Conservation (phyloP, 805 yeast species). For the Scheffersomyces spartinae region DNA sequence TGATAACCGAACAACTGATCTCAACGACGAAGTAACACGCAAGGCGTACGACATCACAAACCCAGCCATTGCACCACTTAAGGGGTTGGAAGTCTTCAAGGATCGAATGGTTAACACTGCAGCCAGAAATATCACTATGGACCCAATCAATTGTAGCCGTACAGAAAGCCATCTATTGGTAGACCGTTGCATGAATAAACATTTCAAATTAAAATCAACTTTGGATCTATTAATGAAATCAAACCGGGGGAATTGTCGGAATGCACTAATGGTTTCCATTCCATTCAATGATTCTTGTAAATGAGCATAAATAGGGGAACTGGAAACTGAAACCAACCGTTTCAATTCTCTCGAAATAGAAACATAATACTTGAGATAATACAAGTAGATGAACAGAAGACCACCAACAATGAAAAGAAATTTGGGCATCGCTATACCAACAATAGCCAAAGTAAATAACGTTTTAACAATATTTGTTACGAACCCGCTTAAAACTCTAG, state of each 20-base stretch:
- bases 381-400: constrained; percentile 46
- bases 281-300: constrained; percentile 76
- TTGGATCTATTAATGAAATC: constrained; percentile 38
- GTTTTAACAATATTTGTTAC: constrained; percentile 34
- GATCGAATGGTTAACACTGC: constrained; percentile 34
- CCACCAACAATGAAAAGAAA: constrained; percentile 34
- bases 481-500: constrained; percentile 40
- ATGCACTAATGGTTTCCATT: constrained; percentile 69
- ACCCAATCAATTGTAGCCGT: constrained; percentile 51
- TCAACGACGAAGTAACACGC: constrained; percentile 41
- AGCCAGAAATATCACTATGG: constrained; percentile 39
- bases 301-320: constrained; percentile 72
- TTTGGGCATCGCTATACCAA: constrained; percentile 43
- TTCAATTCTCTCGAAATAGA: constrained; percentile 68
- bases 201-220: constrained; percentile 37
- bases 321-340: constrained; percentile 55
- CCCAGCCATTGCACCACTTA: constrained; percentile 52
- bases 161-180: constrained; percentile 58
- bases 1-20: constrained; percentile 45
- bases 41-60: constrained; percentile 54
- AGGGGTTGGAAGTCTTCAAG: constrained; percentile 25
- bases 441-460: constrained; percentile 37
- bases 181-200: constrained; percentile 38
- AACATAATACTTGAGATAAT: constrained; percentile 61
- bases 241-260: constrained; percentile 55